Base-by-base conservation (phyloP, 225 moss, liverwort and hornwort genomes). In the Rhytidiadelphus loreus region DNA sequence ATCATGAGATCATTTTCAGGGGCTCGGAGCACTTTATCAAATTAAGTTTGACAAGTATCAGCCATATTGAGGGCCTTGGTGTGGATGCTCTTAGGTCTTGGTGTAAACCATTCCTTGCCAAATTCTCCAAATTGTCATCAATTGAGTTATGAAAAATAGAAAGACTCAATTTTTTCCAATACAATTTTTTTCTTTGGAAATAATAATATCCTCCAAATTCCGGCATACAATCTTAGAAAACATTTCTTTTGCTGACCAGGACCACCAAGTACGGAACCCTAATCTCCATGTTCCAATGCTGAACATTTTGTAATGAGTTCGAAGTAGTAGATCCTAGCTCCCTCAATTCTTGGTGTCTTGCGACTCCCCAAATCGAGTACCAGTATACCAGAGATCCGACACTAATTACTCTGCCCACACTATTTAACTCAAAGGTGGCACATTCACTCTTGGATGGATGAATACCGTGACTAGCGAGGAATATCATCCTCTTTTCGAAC, bases 51-150 rank as follows among this genome's bases (percentile, higher is more conserved):
- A 22, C 0, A 0, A 76, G 13, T 76, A 5, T 35, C 2, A 0
- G 2, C 52, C 0, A 2, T 35, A 0, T 52, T 13, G 22, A 21
- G 0, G 18, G 3, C 33, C 8, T 0, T 0, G 0, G 0, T 20
- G 3, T 0, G 0, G 0, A 77, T 77, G 16, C 6, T 37, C 9
- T 37, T 53, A 55, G 15, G 1, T 55, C 37, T 77, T 55, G 6
- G 6, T 16, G 1, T 25, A 56, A n/a, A 26, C 11, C 1, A n/a
- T 10, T 25, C 26, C 1, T n/a, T 26, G 2, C 1, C 16, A 4
- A 55, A 56, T 56, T 78, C 4, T 1, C n/a, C 3, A 3, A 56
- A 28, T 39, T 39, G 7, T 57, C 5, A 39, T 77, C 24, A 14
- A 55, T 78, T 78, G 56, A n/a, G 4, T n/a, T 56, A n/a, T 7